Evolutionary conservation across 345 rosid genomes (phyloP).

Genomic region (Moricandia arvensis): DNA sequence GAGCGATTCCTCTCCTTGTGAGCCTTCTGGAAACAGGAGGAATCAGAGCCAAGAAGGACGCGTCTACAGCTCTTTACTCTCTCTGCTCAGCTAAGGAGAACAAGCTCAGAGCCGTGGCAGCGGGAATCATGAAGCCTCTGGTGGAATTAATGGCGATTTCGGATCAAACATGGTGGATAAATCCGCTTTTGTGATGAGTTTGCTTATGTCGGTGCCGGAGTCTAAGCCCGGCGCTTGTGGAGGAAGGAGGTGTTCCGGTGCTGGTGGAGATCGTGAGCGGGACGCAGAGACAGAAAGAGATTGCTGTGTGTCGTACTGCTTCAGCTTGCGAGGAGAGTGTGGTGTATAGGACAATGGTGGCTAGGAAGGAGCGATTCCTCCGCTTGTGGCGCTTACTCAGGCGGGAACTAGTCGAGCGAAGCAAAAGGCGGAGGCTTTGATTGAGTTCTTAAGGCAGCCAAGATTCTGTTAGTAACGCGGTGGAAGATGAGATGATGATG

Average conservation of each 20-base stretch:
- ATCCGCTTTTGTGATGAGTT: slow-evolving; percentile 66
- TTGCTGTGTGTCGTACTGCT: slow-evolving; percentile 62
- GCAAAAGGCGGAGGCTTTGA: slow-evolving; percentile 80
- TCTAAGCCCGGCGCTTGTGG: slow-evolving; percentile 70
- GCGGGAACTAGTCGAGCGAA: slow-evolving; percentile 88
- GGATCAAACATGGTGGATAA: slow-evolving; percentile 97
- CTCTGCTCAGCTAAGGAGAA: slow-evolving; percentile 79
- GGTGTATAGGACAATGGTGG: slow-evolving; percentile 66
- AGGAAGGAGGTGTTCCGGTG: slow-evolving; percentile 93
- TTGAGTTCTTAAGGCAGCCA: slow-evolving; percentile 82
- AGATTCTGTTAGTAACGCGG: slow-evolving; percentile 71
- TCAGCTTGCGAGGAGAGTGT: slow-evolving; percentile 67
- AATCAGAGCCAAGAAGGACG: slow-evolving; percentile 84
- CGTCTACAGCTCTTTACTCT: slow-evolving; percentile 85
- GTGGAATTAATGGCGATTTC: slow-evolving; percentile 91
- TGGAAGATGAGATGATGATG: slow-evolving; percentile 47
- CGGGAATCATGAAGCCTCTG: slow-evolving; percentile 78
- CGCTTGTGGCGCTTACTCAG: slow-evolving; percentile 79
- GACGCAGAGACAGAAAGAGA: slow-evolving; percentile 83
- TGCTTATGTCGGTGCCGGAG: slow-evolving; percentile 56
- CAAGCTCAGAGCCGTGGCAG: slow-evolving; percentile 73
- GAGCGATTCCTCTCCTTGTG: slow-evolving; percentile 76
- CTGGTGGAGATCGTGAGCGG: slow-evolving; percentile 88
- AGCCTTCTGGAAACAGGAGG: slow-evolving; percentile 66
- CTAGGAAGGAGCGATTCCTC: slow-evolving; percentile 96